phyloP scores from a whole-genome alignment of 257 asterid species.

The Sherardia arvensis region DNA sequence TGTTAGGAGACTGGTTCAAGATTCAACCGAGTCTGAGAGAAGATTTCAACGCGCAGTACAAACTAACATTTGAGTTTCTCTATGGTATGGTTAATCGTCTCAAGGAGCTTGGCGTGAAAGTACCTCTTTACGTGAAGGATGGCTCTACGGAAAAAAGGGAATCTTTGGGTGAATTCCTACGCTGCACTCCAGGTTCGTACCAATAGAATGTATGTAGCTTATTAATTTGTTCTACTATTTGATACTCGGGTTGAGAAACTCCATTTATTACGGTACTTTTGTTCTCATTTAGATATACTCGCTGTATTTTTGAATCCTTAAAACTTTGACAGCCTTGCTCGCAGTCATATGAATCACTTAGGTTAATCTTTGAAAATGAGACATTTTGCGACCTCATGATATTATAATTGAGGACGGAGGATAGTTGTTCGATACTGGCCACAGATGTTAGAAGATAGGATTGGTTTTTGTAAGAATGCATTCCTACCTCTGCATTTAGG shows the following conservation, averaged over 20 bases:
- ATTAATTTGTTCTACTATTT: conserved; percentile 1
- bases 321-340: neutral
- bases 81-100: conserved; percentile 58
- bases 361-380: neutral
- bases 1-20: conserved; percentile 90
- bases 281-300: neutral
- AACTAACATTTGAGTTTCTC: conserved; percentile 70
- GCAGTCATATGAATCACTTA: neutral
- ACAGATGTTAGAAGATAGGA: neutral
- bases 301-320: neutral
- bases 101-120: conserved; percentile 49
- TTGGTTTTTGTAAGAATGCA: neutral
- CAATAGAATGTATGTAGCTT: neutral
- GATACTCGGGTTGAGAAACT: neutral
- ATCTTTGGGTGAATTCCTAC: conserved; percentile 15
- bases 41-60: conserved; percentile 55
- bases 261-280: neutral
- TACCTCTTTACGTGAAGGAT: conserved; percentile 61
- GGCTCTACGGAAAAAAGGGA: neutral
- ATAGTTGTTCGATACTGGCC: neutral
- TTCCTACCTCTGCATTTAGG: neutral
- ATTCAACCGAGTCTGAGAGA: conserved; percentile 66
- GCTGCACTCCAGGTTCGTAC: neutral
- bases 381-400: neutral
- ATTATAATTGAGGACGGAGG: neutral